These are phyloP conservation scores for Globisporangium uncinulatum DNA, from an alignment of 352 stramenopile species.

Conservation along the genomic window DNA sequence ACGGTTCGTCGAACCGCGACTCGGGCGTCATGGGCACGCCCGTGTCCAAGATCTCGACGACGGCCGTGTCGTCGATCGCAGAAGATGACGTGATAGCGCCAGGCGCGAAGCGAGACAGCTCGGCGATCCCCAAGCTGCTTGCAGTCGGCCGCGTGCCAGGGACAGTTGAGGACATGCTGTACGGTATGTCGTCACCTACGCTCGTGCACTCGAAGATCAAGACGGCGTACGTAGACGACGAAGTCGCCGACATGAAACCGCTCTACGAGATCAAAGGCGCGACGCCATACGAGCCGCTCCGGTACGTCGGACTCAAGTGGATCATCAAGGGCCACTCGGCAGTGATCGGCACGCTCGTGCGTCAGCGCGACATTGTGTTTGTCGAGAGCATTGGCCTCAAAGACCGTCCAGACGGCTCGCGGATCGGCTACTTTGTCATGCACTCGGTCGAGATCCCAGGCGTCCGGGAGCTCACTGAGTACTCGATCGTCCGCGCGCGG, in stretches of 20 bases:
- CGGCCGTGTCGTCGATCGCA: not conserved
- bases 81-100: not conserved
- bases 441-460: conserved; percentile 55
- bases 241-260: conserved; percentile 29
- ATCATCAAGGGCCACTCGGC: conserved; percentile 11
- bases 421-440: conserved; percentile 50
- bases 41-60: not conserved
- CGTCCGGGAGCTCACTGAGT: conserved; percentile 17
- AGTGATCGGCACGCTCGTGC: conserved; percentile 21
- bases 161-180: conserved; percentile 51
- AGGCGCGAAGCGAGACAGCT: not conserved
- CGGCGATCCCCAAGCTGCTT: conserved; percentile 23
- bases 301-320: conserved; percentile 47
- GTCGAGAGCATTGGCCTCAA: conserved; percentile 44
- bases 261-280: conserved; percentile 30
- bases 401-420: conserved; percentile 25
- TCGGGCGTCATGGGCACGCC: not conserved
- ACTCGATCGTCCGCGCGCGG: conserved; percentile 37
- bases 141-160: conserved; percentile 34
- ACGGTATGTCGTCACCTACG: conserved; percentile 30
- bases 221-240: conserved; percentile 27
- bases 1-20: not conserved
- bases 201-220: conserved; percentile 25
- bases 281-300: conserved; percentile 35
- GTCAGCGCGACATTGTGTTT: conserved; percentile 48